A percentile compares a stretch with the other conserved stretches of the same genome.
Conservation (phyloP, 257 asterid genomes). For the Solanum appendiculatum region DNA sequence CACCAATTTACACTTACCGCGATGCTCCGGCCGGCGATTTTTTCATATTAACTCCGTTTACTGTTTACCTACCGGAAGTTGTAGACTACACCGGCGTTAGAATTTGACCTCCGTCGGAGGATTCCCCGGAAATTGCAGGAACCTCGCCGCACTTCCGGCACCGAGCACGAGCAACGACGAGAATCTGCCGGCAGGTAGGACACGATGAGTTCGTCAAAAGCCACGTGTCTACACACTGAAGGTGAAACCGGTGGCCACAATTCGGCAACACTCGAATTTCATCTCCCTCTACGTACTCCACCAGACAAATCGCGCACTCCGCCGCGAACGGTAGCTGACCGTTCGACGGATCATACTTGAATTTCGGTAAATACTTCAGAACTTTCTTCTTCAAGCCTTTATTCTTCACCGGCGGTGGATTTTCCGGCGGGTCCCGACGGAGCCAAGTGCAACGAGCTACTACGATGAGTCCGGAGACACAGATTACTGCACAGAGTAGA, state of each 20-base stretch:
- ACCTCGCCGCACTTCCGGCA: slow-evolving; percentile 17
- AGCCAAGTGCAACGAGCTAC: slow-evolving; percentile 25
- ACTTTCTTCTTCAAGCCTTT: slow-evolving; percentile 21
- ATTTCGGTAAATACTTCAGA: slow-evolving; percentile 4
- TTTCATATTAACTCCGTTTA: neutral
- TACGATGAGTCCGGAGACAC: slow-evolving; percentile 11
- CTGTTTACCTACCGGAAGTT: neutral
- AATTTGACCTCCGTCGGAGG: neutral
- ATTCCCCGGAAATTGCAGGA: slow-evolving; percentile 2
- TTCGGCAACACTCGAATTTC: slow-evolving; percentile 17
- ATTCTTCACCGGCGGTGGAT: slow-evolving; percentile 2
- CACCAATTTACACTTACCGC: neutral
- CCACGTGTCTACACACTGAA: slow-evolving; percentile 16
- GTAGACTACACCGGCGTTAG: neutral
- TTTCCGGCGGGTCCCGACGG: neutral
- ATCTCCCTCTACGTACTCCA: slow-evolving; percentile 15
- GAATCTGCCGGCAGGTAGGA: slow-evolving; percentile 13
- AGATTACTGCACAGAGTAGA: slow-evolving; percentile 17
- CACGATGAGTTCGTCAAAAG: slow-evolving; percentile 14
- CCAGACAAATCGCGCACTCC: slow-evolving; percentile 15
- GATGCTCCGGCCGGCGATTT: neutral
- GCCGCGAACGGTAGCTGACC: neutral
- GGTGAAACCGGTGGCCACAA: slow-evolving; percentile 11
- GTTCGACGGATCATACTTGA: neutral
- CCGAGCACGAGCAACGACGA: slow-evolving; percentile 5